Percentiles rank a stretch among this genome's conserved stretches.
phyloP scores from a whole-genome alignment of 2,329 filamentous ascomycete species.

The Huntiella abstrusa region DNA sequence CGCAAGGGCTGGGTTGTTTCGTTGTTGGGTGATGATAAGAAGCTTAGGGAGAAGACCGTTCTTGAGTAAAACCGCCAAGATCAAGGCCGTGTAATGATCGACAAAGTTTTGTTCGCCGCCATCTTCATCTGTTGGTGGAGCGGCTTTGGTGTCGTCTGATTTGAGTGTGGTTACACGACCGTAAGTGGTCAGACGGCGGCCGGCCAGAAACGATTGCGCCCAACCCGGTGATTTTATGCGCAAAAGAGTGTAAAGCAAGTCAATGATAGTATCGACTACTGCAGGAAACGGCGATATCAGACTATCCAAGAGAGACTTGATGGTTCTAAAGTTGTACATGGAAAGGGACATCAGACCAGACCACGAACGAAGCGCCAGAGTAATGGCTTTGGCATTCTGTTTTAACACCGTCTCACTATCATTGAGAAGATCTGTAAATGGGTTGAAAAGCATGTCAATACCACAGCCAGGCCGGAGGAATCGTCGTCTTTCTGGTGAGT shows the following conservation, averaged over 20 bases:
- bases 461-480: conserved; percentile 79
- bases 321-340: conserved; percentile 71
- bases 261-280: conserved; percentile 61
- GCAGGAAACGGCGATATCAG: conserved; percentile 36
- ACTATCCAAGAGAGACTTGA: conserved; percentile 57
- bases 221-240: conserved; percentile 86
- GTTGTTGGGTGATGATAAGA: conserved; percentile 46
- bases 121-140: conserved; percentile 41
- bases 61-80: conserved; percentile 70
- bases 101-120: conserved; percentile 67
- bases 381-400: conserved; percentile 80
- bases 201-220: conserved; percentile 90
- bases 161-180: conserved; percentile 80
- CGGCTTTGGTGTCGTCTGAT: conserved; percentile 30
- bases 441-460: conserved; percentile 72
- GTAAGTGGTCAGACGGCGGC: conserved; percentile 82
- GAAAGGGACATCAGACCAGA: conserved; percentile 74
- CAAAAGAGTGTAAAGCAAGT: conserved; percentile 61
- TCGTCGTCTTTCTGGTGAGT: conserved; percentile 61
- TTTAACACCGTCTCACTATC: conserved; percentile 48
- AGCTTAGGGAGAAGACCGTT: conserved; percentile 50
- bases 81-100: conserved; percentile 79
- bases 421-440: conserved; percentile 68
- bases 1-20: conserved; percentile 51
- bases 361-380: conserved; percentile 84